Evolutionary conservation across 768 basidiomycete species (phyloP).

Genomic region (Cystofilobasidium macerans): DNA sequence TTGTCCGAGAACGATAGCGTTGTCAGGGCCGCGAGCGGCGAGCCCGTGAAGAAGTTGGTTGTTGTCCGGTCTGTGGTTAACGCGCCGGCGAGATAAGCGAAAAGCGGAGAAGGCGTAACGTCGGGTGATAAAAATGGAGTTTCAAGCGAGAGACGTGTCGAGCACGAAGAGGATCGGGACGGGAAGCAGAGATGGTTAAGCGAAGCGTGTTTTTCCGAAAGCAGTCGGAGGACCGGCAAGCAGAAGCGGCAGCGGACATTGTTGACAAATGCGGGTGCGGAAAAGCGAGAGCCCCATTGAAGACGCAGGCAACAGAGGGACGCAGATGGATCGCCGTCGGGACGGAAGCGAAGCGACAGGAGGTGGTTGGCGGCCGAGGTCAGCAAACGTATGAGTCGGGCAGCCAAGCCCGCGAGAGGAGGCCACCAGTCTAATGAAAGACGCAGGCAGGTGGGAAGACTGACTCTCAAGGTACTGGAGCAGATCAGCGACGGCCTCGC

Average conservation of each 20-base stretch:
- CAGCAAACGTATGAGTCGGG: background rate
- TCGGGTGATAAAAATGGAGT: background rate
- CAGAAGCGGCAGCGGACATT: too few relatives aligned
- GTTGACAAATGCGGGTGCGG: background rate
- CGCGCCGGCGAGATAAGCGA: background rate
- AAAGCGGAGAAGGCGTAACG: background rate
- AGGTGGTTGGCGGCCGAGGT: background rate
- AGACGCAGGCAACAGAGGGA: too few relatives aligned
- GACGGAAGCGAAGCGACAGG: too few relatives aligned
- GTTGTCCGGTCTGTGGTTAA: constrained; percentile 95
- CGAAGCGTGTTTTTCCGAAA: too few relatives aligned
- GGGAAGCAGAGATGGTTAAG: too few relatives aligned
- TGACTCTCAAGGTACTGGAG: constrained; percentile 95
- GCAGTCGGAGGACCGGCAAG: too few relatives aligned
- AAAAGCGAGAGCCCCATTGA: too few relatives aligned
- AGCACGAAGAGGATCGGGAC: too few relatives aligned
- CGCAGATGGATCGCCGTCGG: too few relatives aligned
- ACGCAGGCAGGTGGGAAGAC: constrained; percentile 36
- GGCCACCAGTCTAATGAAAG: background rate
- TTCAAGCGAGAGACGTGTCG: background rate
- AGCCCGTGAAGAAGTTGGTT: constrained; percentile 95
- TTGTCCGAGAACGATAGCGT: constrained; percentile 98
- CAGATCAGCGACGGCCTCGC: constrained; percentile 94
- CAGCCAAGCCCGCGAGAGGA: background rate
- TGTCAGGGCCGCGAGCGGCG: constrained; percentile 81